phyloP scores from a whole-genome alignment of 257 asterid genomes.

The Fraxinus quadrangulata region DNA sequence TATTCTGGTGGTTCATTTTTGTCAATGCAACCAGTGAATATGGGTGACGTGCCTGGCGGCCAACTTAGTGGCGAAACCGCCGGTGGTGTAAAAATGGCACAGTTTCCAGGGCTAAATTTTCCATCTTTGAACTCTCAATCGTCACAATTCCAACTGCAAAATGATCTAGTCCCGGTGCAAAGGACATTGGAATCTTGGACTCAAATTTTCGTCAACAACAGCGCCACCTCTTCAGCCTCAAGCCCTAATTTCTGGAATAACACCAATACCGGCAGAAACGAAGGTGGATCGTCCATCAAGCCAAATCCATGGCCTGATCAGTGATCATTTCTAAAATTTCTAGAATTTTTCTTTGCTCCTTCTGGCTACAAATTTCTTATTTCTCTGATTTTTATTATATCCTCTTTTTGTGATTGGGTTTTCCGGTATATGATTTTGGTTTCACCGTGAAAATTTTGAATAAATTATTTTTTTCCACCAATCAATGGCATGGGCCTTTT shows the following conservation, averaged over 20 bases:
- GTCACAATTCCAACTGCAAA: conserved; percentile 14
- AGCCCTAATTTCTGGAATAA: conserved; percentile 26
- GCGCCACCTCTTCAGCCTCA: not conserved
- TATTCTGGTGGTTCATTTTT: conserved; percentile 19
- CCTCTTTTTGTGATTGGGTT: not conserved
- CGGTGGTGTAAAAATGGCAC: not conserved
- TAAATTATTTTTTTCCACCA: not conserved
- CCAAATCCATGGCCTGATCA: conserved; percentile 32
- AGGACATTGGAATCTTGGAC: conserved; percentile 36
- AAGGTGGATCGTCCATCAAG: conserved; percentile 22
- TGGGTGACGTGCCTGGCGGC: not conserved
- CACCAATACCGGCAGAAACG: not conserved
- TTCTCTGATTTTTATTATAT: not conserved
- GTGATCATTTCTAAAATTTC: not conserved
- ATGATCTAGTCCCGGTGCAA: conserved; percentile 16
- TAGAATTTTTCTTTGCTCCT: not conserved
- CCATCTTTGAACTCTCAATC: conserved; percentile 21
- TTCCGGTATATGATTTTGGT: not conserved
- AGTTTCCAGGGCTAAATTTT: conserved; percentile 2
- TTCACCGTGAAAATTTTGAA: not conserved
- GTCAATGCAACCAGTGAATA: not conserved
- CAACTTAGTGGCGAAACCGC: not conserved
- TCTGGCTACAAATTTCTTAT: not conserved
- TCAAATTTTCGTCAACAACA: conserved; percentile 18
- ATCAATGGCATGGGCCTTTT: not conserved